Evolutionary conservation across 257 asterid species (phyloP).

Genomic region (Ocimum tenuiflorum): DNA sequence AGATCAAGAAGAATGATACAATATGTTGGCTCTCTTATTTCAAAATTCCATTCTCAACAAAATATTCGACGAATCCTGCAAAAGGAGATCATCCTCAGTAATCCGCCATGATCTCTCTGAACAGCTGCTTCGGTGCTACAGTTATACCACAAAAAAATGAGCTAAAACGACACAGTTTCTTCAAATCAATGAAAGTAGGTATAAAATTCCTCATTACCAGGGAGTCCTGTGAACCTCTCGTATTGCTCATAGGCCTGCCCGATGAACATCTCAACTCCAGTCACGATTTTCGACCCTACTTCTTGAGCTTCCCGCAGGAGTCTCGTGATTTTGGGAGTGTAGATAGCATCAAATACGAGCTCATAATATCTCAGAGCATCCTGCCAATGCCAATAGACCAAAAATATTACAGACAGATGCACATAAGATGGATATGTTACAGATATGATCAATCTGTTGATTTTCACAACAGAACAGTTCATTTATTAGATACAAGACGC

Average conservation of each 20-base stretch:
- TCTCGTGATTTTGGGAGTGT: conserved; percentile 83
- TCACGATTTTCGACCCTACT: conserved; percentile 66
- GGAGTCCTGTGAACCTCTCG: conserved; percentile 81
- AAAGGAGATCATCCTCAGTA: conserved; percentile 13
- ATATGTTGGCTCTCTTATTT: background rate
- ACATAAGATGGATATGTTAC: background rate
- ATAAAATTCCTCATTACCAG: conserved; percentile 38
- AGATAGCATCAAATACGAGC: conserved; percentile 88
- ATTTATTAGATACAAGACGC: background rate
- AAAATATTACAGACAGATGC: too few relatives aligned
- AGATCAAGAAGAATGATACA: conserved; percentile 10
- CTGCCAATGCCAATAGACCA: conserved; percentile 35
- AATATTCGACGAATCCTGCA: background rate
- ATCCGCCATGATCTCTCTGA: conserved; percentile 47
- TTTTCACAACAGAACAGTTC: background rate
- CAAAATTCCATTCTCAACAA: conserved; percentile 15
- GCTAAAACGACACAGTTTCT: conserved; percentile 2
- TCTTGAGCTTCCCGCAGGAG: conserved; percentile 72
- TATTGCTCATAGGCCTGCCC: conserved; percentile 93
- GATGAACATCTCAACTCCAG: conserved; percentile 84
- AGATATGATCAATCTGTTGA: background rate
- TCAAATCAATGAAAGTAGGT: background rate
- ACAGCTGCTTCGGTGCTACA: conserved; percentile 86
- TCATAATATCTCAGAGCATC: conserved; percentile 61
- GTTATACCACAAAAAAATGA: conserved; percentile 2